Conservation (phyloP, 192 early-diverging fungal genomes). For the Coemansia sp. region DNA sequence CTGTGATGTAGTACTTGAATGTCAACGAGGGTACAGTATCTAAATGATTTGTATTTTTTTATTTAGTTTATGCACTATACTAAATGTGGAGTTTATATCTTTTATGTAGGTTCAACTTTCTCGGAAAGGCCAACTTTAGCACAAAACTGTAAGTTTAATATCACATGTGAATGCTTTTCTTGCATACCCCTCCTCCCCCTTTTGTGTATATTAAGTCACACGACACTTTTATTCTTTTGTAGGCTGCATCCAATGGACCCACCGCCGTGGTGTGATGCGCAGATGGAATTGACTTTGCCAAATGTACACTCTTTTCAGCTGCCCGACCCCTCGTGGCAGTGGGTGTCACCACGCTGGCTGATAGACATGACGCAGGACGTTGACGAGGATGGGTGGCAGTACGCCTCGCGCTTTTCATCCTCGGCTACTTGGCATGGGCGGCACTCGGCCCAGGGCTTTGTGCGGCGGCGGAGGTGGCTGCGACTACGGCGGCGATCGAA, state of each 20-base stretch:
- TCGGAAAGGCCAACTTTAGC: slow-evolving; percentile 51
- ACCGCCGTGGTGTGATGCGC: slow-evolving; percentile 51
- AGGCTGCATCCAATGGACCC: slow-evolving; percentile 54
- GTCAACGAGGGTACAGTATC: slow-evolving; percentile 47
- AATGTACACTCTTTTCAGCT: slow-evolving; percentile 58
- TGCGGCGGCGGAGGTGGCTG: slow-evolving; percentile 25
- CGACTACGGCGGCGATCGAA: slow-evolving; percentile 7
- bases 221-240: slow-evolving; percentile 1
- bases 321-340: slow-evolving; percentile 53
- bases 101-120: slow-evolving; percentile 47
- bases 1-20: slow-evolving; percentile 48
- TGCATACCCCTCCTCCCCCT: neutral
- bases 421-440: slow-evolving; percentile 16
- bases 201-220: slow-evolving; percentile 5
- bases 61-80: neutral
- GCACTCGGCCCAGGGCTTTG: slow-evolving; percentile 19
- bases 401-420: slow-evolving; percentile 41
- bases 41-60: too few species aligned
- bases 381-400: slow-evolving; percentile 57
- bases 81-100: neutral
- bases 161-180: neutral
- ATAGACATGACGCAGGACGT: slow-evolving; percentile 57
- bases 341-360: slow-evolving; percentile 56
- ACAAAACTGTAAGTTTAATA: slow-evolving; percentile 42
- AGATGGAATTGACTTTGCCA: slow-evolving; percentile 43